A percentile compares a stretch with the other conserved stretches of the same genome.
Conservation (phyloP, 441 rosid species). For the Bocquillonia castaneifolia region DNA sequence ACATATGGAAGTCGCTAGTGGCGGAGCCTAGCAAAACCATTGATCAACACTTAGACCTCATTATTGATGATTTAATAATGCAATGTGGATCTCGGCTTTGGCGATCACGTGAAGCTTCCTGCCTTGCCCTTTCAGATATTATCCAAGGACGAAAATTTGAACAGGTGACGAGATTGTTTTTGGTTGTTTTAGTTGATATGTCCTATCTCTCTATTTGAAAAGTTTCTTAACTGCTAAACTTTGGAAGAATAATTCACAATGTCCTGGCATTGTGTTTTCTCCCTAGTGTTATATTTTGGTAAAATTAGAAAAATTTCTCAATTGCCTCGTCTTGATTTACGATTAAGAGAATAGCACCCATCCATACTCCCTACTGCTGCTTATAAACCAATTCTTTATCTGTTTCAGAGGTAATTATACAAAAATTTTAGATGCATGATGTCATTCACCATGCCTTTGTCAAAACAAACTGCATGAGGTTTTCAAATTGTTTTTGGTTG, state of each 20-base stretch:
- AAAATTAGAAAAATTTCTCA: neutral
- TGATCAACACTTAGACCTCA: conserved; percentile 78
- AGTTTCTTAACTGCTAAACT: neutral
- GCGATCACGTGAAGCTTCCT: conserved; percentile 99
- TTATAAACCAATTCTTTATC: neutral
- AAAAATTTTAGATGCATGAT: neutral
- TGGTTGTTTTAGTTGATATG: neutral
- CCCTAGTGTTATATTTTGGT: neutral
- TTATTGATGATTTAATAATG: conserved; percentile 67
- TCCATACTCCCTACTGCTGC: neutral
- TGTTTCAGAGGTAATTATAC: neutral
- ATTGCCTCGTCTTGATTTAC: neutral
- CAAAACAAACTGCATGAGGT: neutral
- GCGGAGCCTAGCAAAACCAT: conserved; percentile 78
- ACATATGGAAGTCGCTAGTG: conserved; percentile 94
- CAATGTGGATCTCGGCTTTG: conserved; percentile 96
- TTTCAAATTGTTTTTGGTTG: neutral
- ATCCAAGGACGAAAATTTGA: conserved; percentile 86
- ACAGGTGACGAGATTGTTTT: conserved; percentile 53
- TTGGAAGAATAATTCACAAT: neutral
- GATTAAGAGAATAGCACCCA: neutral
- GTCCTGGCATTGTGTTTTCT: neutral
- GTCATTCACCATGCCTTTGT: neutral
- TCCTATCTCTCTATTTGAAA: neutral
- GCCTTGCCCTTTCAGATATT: conserved; percentile 93